A percentile compares a stretch with the other conserved stretches of the same genome.
These are phyloP conservation scores for Glebionis coronaria DNA, from an alignment of 129 eudicot species.

Conservation along the genomic window DNA sequence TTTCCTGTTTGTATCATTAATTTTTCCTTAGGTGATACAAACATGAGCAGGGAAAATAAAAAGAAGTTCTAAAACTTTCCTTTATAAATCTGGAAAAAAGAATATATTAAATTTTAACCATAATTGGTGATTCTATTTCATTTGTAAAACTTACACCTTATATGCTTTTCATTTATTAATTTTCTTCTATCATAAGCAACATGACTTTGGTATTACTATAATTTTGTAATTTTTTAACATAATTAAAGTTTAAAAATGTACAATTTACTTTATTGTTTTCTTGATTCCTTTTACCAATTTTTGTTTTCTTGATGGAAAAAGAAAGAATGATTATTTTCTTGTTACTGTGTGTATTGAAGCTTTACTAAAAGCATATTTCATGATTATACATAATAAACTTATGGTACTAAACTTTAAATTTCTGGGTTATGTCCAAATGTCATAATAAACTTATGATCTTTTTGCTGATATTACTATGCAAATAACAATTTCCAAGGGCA, in stretches of 20 bases:
- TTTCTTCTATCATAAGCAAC: too few species aligned
- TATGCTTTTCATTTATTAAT: too few species aligned
- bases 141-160: too few species aligned
- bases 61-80: conserved; percentile 31
- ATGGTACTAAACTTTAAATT: conserved; percentile 5
- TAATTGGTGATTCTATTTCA: too few species aligned
- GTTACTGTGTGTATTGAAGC: conserved; percentile 20
- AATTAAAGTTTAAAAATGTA: too few species aligned
- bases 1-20: conserved; percentile 19
- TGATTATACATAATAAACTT: conserved; percentile 8
- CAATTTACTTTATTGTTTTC: too few species aligned
- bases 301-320: background rate
- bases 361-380: conserved; percentile 23
- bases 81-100: conserved; percentile 7
- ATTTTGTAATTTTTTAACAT: background rate
- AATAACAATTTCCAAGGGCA: background rate
- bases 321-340: background rate
- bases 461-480: conserved; percentile 4
- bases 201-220: background rate
- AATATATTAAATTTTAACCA: background rate
- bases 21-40: conserved; percentile 38
- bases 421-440: conserved; percentile 29
- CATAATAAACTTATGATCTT: conserved; percentile 14
- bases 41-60: conserved; percentile 36
- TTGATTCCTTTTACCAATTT: too few species aligned